phyloP scores from a whole-genome alignment of 257 asterid species.

The Vinca minor region DNA sequence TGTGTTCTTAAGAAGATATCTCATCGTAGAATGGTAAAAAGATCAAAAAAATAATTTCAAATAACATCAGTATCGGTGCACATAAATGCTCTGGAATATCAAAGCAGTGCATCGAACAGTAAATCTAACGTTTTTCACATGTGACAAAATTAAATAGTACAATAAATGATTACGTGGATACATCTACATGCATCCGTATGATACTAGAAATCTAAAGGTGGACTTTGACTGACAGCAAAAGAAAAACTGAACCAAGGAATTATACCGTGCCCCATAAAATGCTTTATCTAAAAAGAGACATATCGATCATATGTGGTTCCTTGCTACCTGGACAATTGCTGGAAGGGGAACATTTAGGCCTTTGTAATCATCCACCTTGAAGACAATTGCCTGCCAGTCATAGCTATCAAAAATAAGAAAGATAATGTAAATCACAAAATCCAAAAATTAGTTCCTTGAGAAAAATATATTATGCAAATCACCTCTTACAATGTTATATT shows the following conservation, averaged over 20 bases:
- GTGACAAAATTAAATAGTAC: no score
- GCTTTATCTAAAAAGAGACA: no score
- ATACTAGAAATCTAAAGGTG: no score
- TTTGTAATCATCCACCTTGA: slow-evolving; percentile 59
- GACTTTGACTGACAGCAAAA: no score
- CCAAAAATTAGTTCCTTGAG: neutral
- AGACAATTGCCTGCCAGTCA: slow-evolving; percentile 74
- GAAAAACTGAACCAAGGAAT: no score
- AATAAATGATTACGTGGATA: no score
- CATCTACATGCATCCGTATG: no score
- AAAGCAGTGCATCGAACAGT: neutral
- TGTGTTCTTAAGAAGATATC: neutral
- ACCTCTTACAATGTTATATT: neutral
- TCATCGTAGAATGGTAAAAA: neutral
- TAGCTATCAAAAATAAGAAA: slow-evolving; percentile 8
- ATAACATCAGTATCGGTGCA: neutral
- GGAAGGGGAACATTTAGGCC: slow-evolving; percentile 90
- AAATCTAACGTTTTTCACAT: no score
- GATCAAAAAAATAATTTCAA: neutral
- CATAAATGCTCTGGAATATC: no score
- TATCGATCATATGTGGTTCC: slow-evolving; percentile 15
- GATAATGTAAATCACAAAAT: neutral
- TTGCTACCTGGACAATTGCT: slow-evolving; percentile 73
- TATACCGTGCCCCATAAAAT: no score
- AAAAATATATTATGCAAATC: neutral